Conservation (phyloP, 2,329 filamentous ascomycete species). For the Calonectria leucothoes region DNA sequence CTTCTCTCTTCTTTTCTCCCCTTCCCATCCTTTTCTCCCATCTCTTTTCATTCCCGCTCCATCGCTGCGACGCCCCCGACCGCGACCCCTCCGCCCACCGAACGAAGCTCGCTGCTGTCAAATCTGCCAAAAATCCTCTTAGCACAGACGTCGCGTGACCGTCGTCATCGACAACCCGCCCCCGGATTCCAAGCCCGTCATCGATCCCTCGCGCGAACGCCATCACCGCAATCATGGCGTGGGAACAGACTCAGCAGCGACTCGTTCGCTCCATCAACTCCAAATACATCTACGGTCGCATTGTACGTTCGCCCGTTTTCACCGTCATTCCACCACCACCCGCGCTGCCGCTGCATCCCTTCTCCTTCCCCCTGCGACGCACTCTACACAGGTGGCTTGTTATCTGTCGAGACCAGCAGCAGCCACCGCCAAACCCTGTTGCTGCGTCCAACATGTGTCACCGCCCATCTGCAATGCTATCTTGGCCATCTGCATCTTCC, state of each 20-base stretch:
- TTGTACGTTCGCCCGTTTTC: constrained; percentile 66
- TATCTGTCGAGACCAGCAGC: constrained; percentile 8
- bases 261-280: constrained; percentile 70
- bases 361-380: neutral
- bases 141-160: constrained; percentile 3
- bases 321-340: neutral
- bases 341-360: neutral
- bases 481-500: neutral
- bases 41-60: neutral
- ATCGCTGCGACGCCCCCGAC: neutral
- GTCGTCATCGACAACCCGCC: constrained; percentile 23
- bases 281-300: constrained; percentile 78
- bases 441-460: constrained; percentile 8
- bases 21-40: neutral
- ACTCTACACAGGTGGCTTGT: neutral
- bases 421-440: constrained; percentile 14
- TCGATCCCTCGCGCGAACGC: neutral
- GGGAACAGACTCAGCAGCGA: constrained; percentile 70
- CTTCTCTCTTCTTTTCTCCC: neutral
- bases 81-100: neutral
- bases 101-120: neutral
- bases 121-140: neutral
- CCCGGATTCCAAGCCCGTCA: neutral
- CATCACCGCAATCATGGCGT: constrained; percentile 66
- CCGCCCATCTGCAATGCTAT: neutral